phyloP scores from a whole-genome alignment of 2,329 filamentous ascomycete genomes.

The Aspergillus ochraceoroseus region DNA sequence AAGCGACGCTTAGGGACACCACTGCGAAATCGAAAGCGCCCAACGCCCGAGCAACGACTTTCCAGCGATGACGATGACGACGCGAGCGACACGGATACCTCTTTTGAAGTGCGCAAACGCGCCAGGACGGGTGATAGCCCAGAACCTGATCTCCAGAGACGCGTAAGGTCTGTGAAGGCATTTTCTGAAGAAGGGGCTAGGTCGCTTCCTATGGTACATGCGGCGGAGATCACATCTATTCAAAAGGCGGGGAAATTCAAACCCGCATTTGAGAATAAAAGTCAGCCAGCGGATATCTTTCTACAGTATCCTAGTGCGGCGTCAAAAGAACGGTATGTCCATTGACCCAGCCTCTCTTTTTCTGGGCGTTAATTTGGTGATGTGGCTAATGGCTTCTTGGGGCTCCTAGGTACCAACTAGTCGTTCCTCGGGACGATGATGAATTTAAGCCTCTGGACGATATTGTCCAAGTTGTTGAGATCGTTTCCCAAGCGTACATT shows the following conservation, averaged over 20 bases:
- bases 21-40: constrained; percentile 35
- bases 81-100: constrained; percentile 40
- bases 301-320: constrained; percentile 79
- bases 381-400: constrained; percentile 22
- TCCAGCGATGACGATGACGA: constrained; percentile 43
- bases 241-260: constrained; percentile 48
- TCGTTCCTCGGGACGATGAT: constrained; percentile 72
- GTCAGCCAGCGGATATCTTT: constrained; percentile 51
- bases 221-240: constrained; percentile 45
- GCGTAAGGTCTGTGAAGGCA: constrained; percentile 44
- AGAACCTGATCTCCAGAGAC: constrained; percentile 44
- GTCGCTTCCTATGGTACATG: constrained; percentile 46
- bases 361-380: too few species aligned
- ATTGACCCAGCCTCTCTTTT: neutral
- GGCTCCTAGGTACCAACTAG: constrained; percentile 60
- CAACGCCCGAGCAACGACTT: constrained; percentile 37
- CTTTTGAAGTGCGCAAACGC: constrained; percentile 44
- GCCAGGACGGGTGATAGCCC: constrained; percentile 38
- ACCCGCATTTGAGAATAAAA: constrained; percentile 47
- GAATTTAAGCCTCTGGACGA: constrained; percentile 64
- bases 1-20: constrained; percentile 32
- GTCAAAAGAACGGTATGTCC: constrained; percentile 63
- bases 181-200: constrained; percentile 41
- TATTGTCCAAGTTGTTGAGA: constrained; percentile 64
- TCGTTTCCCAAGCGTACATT: constrained; percentile 71